Percentiles rank a stretch among this genome's conserved stretches.
Conservation (phyloP, 306 rosid genomes). For the Medicago truncatula region DNA sequence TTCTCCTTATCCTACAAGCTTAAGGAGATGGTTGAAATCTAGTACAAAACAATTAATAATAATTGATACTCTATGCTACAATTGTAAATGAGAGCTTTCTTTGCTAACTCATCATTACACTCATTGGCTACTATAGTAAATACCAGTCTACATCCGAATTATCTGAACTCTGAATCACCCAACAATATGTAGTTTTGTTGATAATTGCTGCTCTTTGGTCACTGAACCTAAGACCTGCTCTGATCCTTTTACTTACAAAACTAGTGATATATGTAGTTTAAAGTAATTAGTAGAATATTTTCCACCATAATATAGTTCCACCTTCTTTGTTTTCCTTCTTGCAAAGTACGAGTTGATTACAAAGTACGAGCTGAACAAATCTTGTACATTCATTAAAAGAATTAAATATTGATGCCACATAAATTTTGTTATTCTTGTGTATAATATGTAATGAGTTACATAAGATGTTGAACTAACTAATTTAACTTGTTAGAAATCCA, state of each 20-base stretch:
- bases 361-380: background rate
- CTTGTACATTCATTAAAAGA: background rate
- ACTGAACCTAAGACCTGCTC: too few relatives aligned
- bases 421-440: background rate
- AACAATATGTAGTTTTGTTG: too few relatives aligned
- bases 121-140: background rate
- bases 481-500: background rate
- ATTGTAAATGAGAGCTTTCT: background rate
- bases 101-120: background rate
- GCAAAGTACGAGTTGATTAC: background rate
- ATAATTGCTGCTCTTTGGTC: too few relatives aligned
- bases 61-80: background rate
- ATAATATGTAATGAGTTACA: background rate
- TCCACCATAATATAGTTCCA: background rate
- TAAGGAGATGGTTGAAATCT: background rate
- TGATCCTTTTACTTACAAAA: background rate
- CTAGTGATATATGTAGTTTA: background rate
- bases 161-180: background rate
- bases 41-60: background rate
- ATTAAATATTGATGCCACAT: background rate
- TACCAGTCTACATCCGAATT: background rate
- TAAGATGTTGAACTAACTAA: background rate
- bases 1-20: background rate
- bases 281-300: background rate
- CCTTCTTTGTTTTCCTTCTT: background rate